A percentile compares a stretch with the other conserved stretches of the same genome.
phyloP scores from a whole-genome alignment of 176 grass and related monocot species.

The Pharus latifolius region DNA sequence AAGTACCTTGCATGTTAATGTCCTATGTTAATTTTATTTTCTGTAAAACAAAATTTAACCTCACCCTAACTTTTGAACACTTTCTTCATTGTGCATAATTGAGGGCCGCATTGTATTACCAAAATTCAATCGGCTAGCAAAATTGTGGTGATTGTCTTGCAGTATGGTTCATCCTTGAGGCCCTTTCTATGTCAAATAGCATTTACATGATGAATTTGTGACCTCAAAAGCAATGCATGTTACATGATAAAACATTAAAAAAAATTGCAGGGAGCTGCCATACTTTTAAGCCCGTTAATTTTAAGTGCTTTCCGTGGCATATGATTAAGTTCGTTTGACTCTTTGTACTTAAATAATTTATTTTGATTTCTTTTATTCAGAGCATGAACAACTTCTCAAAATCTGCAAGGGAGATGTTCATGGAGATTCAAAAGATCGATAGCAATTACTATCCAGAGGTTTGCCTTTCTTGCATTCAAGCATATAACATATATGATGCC shows the following conservation, averaged over 20 bases:
- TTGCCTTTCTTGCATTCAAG: not conserved
- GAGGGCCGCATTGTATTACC: not conserved
- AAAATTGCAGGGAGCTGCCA: not conserved
- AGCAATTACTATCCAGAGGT: conserved; percentile 99
- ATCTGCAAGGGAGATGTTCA: conserved; percentile 69
- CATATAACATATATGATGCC: not conserved
- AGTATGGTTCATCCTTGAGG: conserved; percentile 10
- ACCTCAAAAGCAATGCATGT: conserved; percentile 1
- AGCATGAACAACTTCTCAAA: conserved; percentile 79
- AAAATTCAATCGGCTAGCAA: not conserved
- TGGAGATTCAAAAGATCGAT: conserved; percentile 90
- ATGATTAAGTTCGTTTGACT: conserved; percentile 6
- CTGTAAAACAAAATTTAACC: conserved; percentile 8
- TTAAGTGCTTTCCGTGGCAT: not conserved
- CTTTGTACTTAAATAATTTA: not conserved
- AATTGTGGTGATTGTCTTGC: not conserved
- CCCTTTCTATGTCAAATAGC: not conserved
- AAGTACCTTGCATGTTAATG: not conserved
- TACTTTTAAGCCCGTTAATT: not conserved
- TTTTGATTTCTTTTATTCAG: conserved; percentile 33
- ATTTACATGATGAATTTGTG: not conserved
- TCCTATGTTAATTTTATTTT: conserved; percentile 13
- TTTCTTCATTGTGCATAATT: conserved; percentile 7
- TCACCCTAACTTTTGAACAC: conserved; percentile 10
- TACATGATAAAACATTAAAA: not conserved